Conservation (phyloP, 306 rosid species). For the Senna siamea region DNA sequence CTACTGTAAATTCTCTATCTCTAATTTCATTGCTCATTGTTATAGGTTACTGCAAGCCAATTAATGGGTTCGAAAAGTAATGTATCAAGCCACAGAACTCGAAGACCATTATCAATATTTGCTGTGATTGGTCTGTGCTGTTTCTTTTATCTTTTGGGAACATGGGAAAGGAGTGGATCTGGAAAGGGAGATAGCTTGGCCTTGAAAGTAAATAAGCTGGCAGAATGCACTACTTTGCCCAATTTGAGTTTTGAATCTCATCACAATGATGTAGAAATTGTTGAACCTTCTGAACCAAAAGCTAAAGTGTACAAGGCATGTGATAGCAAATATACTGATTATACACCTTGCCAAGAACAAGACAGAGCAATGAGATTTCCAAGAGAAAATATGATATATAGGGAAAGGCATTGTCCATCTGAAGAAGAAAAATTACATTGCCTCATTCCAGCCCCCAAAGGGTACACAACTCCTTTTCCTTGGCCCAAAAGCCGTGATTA, state of each 20-base stretch:
- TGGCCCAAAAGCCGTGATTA: constrained; percentile 99
- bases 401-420: constrained; percentile 97
- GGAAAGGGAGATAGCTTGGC: constrained; percentile 86
- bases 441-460: constrained; percentile 90
- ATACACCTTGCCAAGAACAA: constrained; percentile 99
- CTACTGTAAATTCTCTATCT: constrained; percentile 12
- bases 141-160: constrained; percentile 93
- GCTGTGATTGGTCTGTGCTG: constrained; percentile 80
- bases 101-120: constrained; percentile 77
- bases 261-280: constrained; percentile 60
- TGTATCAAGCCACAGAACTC: constrained; percentile 55
- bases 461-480: constrained; percentile 81
- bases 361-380: constrained; percentile 95
- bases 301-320: constrained; percentile 74
- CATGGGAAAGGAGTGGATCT: constrained; percentile 91
- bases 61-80: constrained; percentile 75
- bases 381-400: constrained; percentile 91
- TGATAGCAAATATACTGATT: constrained; percentile 64
- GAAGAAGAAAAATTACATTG: constrained; percentile 80
- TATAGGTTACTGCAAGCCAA: constrained; percentile 32
- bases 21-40: constrained; percentile 24
- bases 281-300: constrained; percentile 63
- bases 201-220: constrained; percentile 58
- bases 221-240: constrained; percentile 65
- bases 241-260: constrained; percentile 82